Evolutionary conservation across 2,329 filamentous ascomycete genomes (phyloP).

Genomic region (Falciphora oryzae): DNA sequence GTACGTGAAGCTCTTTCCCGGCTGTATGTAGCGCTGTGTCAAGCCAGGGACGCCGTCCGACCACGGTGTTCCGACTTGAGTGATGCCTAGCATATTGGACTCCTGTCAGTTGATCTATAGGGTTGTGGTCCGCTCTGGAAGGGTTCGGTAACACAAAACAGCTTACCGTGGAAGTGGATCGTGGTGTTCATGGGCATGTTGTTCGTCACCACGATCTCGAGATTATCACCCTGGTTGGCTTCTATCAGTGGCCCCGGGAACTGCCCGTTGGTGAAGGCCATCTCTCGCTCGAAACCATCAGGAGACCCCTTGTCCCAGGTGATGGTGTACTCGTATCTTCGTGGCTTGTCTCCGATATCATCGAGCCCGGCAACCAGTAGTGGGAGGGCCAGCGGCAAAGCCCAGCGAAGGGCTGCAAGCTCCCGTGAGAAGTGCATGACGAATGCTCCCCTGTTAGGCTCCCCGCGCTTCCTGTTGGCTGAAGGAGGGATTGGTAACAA

Average conservation of each 20-base stretch:
- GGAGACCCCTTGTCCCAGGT: conserved; percentile 34
- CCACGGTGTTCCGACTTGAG: conserved; percentile 49
- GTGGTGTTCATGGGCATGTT: conserved; percentile 40
- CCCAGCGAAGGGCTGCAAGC: background rate
- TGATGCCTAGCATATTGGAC: conserved; percentile 29
- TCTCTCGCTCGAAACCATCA: conserved; percentile 37
- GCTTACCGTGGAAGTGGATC: conserved; percentile 43
- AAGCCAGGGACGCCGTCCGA: conserved; percentile 55
- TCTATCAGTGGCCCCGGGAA: conserved; percentile 57
- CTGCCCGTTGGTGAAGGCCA: conserved; percentile 51
- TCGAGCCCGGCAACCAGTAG: conserved; percentile 1
- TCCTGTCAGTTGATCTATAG: background rate
- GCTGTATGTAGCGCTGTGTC: conserved; percentile 44
- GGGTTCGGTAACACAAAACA: background rate
- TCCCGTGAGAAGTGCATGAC: no score
- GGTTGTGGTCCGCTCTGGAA: background rate
- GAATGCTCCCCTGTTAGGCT: no score
- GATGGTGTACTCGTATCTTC: conserved; percentile 22
- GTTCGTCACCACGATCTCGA: conserved; percentile 41
- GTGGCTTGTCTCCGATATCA: conserved; percentile 10
- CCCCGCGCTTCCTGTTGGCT: no score
- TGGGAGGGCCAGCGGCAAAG: conserved; percentile 8
- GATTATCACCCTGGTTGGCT: conserved; percentile 43
- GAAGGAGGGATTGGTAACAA: no score
- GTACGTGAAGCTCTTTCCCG: conserved; percentile 44